Evolutionary conservation across 768 basidiomycete genomes (phyloP), one percentile per base, ranked within the genome.

Genomic region (Paxillus ammoniavirescens): DNA sequence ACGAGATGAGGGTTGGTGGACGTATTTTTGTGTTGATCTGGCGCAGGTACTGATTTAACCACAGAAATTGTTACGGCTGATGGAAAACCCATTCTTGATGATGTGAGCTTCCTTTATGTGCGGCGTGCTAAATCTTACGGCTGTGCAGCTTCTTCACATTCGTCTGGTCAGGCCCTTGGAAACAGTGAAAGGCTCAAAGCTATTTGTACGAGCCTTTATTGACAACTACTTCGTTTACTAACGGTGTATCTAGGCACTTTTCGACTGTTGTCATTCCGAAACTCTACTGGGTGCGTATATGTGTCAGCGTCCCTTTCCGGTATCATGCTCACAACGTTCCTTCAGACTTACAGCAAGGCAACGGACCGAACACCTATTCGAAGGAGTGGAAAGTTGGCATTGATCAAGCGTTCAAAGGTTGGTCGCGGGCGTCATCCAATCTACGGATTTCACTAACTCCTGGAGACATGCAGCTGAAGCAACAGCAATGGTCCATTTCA

Each of bases 1-100:
- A 2, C 61, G 64, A 48, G 78, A 82, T 51, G 77, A 77, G 63
- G 79, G 82, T 81, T 2, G 53, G 60, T 48, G 6, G 18, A 17
- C 2, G 33, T 15, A 2, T 33, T 1, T 36, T 4, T 8, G 9
- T 10, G 6, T 17, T 23, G 5, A n/a, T 8, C 40, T 51, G 14
- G 21, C 6, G 1, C 15, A 21, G 17, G 14, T 31, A 21, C 46
- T 59, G 37, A 56, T 8, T 5, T 9, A 31, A 13, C 18, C 8
- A 47, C 36, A 66, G 65, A 65, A 41, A 66, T 66, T 2, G 45
- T 67, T 33, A 33, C 44, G 5, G 60, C 63, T 0, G 57, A 60
- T 28, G 65, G 56, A 9, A 49, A 47, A 2, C 56, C 55, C 1
- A 70, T 68, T 14, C 46, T 64, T 1, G 64, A 68, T 40, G n/a